Conservation (phyloP, 2,329 filamentous ascomycete species). For the Trichoderma lentiforme region DNA sequence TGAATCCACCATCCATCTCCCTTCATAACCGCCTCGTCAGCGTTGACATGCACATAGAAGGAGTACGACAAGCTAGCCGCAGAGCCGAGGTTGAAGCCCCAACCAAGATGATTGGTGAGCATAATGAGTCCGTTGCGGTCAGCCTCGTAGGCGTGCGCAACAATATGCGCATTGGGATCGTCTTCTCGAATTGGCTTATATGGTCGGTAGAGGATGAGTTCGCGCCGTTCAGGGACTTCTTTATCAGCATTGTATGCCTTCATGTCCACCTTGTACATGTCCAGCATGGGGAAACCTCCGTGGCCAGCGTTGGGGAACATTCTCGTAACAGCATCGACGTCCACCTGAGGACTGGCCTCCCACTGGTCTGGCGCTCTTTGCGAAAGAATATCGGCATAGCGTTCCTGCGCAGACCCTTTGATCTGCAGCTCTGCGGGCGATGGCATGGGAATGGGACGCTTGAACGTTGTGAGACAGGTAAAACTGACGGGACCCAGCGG, state of each 20-base stretch:
- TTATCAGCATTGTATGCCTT: conserved; percentile 40
- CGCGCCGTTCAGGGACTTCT: conserved; percentile 43
- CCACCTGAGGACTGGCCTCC: conserved; percentile 44
- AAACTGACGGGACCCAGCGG: conserved; percentile 46
- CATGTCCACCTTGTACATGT: conserved; percentile 57
- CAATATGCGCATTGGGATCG: conserved; percentile 44
- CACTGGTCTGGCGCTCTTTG: conserved; percentile 39
- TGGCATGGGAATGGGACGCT: conserved; percentile 36
- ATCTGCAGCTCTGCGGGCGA: conserved; percentile 40
- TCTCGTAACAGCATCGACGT: conserved; percentile 40
- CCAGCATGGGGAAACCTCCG: conserved; percentile 47
- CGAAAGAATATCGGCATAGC: conserved; percentile 42
- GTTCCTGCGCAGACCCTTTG: conserved; percentile 36
- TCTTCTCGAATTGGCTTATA: conserved; percentile 40
- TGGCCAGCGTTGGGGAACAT: conserved; percentile 36
- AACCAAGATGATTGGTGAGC: conserved; percentile 47
- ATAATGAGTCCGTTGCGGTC: conserved; percentile 55
- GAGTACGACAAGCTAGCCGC: conserved; percentile 49
- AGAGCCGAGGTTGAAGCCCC: conserved; percentile 40
- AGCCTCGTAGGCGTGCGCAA: conserved; percentile 49
- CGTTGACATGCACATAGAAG: conserved; percentile 52
- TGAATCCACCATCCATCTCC: conserved; percentile 52
- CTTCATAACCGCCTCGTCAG: conserved; percentile 46
- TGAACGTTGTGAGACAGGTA: conserved; percentile 52
- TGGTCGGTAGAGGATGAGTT: conserved; percentile 50